Conservation (phyloP, 495 filamentous ascomycete species). For the Eremomyces bilateralis region DNA sequence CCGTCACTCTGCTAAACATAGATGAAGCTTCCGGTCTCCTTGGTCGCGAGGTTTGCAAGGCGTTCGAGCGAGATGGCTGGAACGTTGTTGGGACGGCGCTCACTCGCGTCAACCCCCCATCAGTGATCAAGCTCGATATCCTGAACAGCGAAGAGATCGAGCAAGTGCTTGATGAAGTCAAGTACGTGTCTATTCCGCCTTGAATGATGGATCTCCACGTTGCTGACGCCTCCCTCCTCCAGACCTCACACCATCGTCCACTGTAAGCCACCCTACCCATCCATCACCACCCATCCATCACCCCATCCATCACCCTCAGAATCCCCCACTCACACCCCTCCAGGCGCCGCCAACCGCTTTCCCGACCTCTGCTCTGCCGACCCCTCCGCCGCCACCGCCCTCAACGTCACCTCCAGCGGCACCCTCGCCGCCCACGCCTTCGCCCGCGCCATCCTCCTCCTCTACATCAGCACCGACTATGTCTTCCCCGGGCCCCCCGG, state of each 20-base stretch:
- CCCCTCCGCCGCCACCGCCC: constrained; percentile 45
- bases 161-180: constrained; percentile 36
- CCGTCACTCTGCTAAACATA: constrained; percentile 1
- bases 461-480: constrained; percentile 94
- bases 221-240: background rate
- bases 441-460: constrained; percentile 38
- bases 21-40: constrained; percentile 34
- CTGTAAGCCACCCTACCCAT: constrained; percentile 29
- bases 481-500: constrained; percentile 66
- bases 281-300: background rate
- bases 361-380: constrained; percentile 68
- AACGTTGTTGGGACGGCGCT: constrained; percentile 63
- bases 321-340: constrained; percentile 7
- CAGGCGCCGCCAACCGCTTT: constrained; percentile 77
- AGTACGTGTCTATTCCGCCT: constrained; percentile 22
- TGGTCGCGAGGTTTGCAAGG: constrained; percentile 57
- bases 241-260: constrained; percentile 73
- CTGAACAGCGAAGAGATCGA: constrained; percentile 35
- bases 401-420: constrained; percentile 56
- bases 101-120: constrained; percentile 47
- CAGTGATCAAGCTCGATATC: constrained; percentile 58
- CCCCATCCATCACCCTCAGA: background rate
- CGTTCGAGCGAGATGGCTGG: constrained; percentile 49
- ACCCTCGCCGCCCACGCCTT: constrained; percentile 44
- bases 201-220: background rate